phyloP scores from a whole-genome alignment of 495 filamentous ascomycete genomes.

The Xanthoparmelia taractica region DNA sequence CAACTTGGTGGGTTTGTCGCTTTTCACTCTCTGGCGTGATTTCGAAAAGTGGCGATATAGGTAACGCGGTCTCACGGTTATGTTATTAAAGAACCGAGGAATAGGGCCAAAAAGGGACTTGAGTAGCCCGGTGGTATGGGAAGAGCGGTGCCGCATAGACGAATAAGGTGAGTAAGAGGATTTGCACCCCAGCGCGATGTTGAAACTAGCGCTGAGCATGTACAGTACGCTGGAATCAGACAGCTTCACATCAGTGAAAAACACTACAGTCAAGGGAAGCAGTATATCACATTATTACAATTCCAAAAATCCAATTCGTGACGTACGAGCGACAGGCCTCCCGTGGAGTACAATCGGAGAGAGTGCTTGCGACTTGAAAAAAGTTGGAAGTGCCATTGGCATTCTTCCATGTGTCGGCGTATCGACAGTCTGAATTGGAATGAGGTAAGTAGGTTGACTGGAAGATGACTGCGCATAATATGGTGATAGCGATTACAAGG shows the following conservation, averaged over 20 bases:
- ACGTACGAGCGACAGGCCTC: neutral
- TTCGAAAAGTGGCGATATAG: neutral
- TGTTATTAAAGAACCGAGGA: neutral
- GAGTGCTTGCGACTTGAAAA: neutral
- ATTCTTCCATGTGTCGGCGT: constrained; percentile 2
- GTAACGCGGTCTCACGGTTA: neutral
- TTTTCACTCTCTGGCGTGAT: neutral
- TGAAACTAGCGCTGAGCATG: neutral
- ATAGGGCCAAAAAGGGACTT: neutral
- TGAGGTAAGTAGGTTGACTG: neutral
- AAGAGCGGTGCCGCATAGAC: no score
- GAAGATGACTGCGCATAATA: constrained; percentile 6
- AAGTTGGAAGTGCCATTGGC: constrained; percentile 3
- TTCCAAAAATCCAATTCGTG: neutral
- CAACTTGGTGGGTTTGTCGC: neutral
- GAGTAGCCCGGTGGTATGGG: neutral
- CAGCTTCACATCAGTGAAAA: neutral
- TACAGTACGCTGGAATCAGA: neutral
- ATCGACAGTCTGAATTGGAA: neutral
- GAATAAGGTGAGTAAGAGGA: no score
- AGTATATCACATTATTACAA: neutral
- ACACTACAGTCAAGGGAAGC: neutral
- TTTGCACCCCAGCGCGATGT: neutral
- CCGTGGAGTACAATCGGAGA: neutral
- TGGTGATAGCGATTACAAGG: neutral